Conservation (phyloP, 2,329 filamentous ascomycete genomes). For the Pyrenophora teres region DNA sequence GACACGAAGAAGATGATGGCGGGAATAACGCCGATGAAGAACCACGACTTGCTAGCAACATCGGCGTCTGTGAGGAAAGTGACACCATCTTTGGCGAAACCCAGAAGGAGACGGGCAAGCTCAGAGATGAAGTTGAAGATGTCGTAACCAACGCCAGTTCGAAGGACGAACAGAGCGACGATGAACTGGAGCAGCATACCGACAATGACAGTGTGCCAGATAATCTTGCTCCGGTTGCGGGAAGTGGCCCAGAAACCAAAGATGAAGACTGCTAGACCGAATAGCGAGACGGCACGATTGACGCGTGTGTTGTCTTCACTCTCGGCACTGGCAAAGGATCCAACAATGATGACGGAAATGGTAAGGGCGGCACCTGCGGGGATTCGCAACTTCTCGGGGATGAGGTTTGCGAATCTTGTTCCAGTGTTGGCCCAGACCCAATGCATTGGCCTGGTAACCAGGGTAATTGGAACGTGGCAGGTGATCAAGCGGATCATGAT, state of each 20-base stretch:
- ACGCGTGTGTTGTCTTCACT: conserved; percentile 74
- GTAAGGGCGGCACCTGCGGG: conserved; percentile 66
- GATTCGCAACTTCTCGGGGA: conserved; percentile 69
- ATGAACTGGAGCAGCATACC: conserved; percentile 90
- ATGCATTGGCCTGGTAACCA: conserved; percentile 69
- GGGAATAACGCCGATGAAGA: conserved; percentile 80
- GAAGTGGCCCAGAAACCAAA: conserved; percentile 71
- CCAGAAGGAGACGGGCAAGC: conserved; percentile 73
- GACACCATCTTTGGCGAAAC: conserved; percentile 75
- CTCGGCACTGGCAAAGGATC: conserved; percentile 74
- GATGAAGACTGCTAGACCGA: conserved; percentile 76
- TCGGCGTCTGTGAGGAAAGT: conserved; percentile 67
- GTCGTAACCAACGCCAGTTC: conserved; percentile 78
- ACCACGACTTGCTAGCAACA: conserved; percentile 60
- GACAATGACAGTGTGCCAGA: conserved; percentile 68
- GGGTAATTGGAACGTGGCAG: conserved; percentile 70
- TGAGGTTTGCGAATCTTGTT: conserved; percentile 61
- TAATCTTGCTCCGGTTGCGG: conserved; percentile 63
- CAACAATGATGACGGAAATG: conserved; percentile 75
- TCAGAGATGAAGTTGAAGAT: conserved; percentile 89
- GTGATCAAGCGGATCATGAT: conserved; percentile 76
- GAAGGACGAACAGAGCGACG: conserved; percentile 84
- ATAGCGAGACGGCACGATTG: conserved; percentile 79
- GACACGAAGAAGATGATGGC: conserved; percentile 96
- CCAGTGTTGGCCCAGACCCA: conserved; percentile 70